Conservation (phyloP, 2,329 filamentous ascomycete species). For the Trichophyton simii region DNA sequence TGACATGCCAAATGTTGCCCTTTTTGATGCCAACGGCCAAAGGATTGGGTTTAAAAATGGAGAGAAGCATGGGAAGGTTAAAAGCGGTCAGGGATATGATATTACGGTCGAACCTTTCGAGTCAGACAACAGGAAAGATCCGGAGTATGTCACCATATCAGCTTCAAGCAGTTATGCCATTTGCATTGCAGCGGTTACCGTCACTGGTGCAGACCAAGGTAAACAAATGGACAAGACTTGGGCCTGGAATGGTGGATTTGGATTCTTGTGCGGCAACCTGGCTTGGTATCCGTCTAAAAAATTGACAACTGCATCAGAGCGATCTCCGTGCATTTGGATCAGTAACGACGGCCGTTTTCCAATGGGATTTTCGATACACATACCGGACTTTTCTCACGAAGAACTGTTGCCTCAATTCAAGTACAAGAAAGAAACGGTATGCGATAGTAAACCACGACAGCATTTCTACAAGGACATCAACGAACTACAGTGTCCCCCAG, state of each 20-base stretch:
- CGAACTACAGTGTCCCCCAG: background rate
- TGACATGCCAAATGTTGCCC: conserved; percentile 1
- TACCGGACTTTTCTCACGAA: conserved; percentile 1
- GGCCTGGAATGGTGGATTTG: background rate
- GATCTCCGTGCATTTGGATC: conserved; percentile 3
- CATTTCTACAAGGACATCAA: background rate
- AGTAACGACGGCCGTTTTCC: conserved; percentile 3
- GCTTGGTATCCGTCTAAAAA: background rate
- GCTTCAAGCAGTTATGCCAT: background rate
- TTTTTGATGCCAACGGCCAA: background rate
- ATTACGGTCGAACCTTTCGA: background rate
- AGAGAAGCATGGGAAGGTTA: background rate
- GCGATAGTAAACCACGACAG: background rate
- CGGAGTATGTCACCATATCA: background rate
- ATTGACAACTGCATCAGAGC: background rate
- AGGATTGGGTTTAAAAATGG: background rate
- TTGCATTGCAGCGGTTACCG: background rate
- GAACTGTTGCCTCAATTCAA: background rate
- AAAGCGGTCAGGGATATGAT: background rate
- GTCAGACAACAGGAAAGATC: background rate
- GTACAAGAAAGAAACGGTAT: background rate
- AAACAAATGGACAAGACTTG: background rate
- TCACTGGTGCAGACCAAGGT: background rate
- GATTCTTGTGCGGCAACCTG: background rate
- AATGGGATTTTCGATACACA: conserved; percentile 2